A percentile compares a stretch with the other conserved stretches of the same genome.
Conservation (phyloP, 306 rosid genomes). For the Mimosa bimucronata region DNA sequence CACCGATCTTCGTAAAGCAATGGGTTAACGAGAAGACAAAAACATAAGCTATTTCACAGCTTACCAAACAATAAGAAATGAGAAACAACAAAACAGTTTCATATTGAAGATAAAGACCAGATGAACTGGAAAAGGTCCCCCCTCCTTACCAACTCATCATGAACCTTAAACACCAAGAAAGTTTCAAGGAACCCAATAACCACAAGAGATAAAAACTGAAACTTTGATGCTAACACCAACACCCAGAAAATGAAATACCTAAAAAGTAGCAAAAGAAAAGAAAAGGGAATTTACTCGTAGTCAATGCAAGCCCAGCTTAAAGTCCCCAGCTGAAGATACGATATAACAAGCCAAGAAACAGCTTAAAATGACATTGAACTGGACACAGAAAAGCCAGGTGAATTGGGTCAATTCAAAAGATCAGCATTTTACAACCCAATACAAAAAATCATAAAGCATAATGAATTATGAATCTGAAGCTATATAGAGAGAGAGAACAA, state of each 20-base stretch:
- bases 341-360: too few species aligned
- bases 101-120: constrained; percentile 52
- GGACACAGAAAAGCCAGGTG: too few species aligned
- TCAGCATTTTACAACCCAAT: too few species aligned
- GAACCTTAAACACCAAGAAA: constrained; percentile 73
- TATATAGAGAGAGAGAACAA: too few species aligned
- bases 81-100: constrained; percentile 55
- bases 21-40: constrained; percentile 54
- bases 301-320: too few species aligned
- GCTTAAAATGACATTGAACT: too few species aligned
- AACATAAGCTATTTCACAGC: constrained; percentile 60
- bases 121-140: constrained; percentile 60
- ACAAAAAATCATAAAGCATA: too few species aligned
- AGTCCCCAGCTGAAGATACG: too few species aligned
- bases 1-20: constrained; percentile 38
- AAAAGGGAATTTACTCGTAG: too few species aligned
- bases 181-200: constrained; percentile 49
- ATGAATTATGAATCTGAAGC: too few species aligned
- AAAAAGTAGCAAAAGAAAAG: not conserved
- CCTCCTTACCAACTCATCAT: too few species aligned
- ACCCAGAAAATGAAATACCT: constrained; percentile 27
- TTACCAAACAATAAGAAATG: constrained; percentile 68
- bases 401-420: too few species aligned
- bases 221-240: constrained; percentile 39
- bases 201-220: constrained; percentile 49